phyloP scores from a whole-genome alignment of 2,329 filamentous ascomycete genomes.

The Fusarium robinianum region DNA sequence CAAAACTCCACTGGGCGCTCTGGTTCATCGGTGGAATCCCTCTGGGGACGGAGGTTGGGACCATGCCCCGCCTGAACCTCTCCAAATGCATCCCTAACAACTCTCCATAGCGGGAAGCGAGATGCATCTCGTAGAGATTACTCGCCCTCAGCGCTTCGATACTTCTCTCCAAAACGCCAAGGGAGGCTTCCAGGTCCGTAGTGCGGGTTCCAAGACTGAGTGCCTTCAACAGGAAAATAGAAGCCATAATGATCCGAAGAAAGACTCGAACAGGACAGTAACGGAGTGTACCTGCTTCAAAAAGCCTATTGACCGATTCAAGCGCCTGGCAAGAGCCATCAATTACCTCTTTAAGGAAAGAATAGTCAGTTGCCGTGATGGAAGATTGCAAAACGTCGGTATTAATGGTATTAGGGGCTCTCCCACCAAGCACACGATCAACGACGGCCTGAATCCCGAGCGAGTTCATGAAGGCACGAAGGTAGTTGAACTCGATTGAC shows the following conservation, averaged over 20 bases:
- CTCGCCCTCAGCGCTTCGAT: conserved; percentile 11
- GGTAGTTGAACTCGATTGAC: conserved; percentile 56
- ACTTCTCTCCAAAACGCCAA: conserved; percentile 10
- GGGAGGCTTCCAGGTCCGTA: conserved; percentile 12
- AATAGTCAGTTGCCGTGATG: conserved; percentile 54
- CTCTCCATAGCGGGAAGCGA: conserved; percentile 21
- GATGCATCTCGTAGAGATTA: conserved; percentile 24
- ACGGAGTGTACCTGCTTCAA: conserved; percentile 50
- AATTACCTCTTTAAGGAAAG: conserved; percentile 60
- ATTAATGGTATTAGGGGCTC: neutral
- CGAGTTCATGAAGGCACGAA: conserved; percentile 49
- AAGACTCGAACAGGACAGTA: conserved; percentile 59
- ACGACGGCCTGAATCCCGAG: conserved; percentile 62
- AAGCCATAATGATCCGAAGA: conserved; percentile 57
- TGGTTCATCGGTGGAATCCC: conserved; percentile 3
- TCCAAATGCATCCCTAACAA: conserved; percentile 16
- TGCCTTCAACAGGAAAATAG: conserved; percentile 56
- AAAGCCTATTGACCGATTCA: conserved; percentile 53
- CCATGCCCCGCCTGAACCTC: conserved; percentile 15
- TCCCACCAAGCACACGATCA: conserved; percentile 41
- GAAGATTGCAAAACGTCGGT: conserved; percentile 38
- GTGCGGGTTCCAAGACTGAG: conserved; percentile 18
- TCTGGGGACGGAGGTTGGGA: conserved; percentile 9
- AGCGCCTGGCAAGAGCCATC: conserved; percentile 57
- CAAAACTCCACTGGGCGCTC: neutral